phyloP scores from a whole-genome alignment of 306 rosid species.

The Cucumis hystrix region DNA sequence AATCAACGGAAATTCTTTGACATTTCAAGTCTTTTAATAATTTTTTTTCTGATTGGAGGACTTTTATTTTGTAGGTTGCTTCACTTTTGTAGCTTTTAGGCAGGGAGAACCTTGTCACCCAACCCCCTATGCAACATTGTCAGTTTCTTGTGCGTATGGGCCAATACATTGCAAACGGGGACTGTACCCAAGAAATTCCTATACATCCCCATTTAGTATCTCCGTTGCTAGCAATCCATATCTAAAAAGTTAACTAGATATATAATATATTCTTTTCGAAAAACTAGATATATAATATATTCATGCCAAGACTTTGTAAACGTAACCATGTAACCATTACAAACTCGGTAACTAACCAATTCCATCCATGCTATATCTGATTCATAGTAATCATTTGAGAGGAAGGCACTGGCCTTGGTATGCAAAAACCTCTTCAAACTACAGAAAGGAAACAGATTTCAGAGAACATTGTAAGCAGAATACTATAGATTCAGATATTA shows the following conservation, averaged over 20 bases:
- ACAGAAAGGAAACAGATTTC: slow-evolving; percentile 17
- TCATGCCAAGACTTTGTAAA: not conserved
- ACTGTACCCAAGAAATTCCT: not conserved
- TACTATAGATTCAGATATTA: not conserved
- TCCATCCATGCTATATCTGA: slow-evolving; percentile 93
- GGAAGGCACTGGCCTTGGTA: slow-evolving; percentile 82
- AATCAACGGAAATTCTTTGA: too few relatives aligned
- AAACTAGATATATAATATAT: not conserved
- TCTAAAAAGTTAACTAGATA: not conserved
- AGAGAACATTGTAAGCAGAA: slow-evolving; percentile 5
- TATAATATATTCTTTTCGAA: too few relatives aligned
- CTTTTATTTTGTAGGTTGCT: not conserved
- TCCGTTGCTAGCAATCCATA: not conserved
- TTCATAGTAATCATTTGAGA: slow-evolving; percentile 80
- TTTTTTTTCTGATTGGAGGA: too few relatives aligned
- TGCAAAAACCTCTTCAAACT: slow-evolving; percentile 86
- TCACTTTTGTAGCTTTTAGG: not conserved
- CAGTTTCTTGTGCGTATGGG: not conserved
- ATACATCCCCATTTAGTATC: not conserved
- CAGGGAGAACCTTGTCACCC: too few relatives aligned
- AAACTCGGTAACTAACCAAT: slow-evolving; percentile 51
- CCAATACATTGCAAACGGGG: not conserved
- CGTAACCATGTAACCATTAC: not conserved
- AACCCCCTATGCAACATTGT: not conserved
- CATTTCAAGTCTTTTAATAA: too few relatives aligned